Base-by-base conservation (phyloP, 2,329 filamentous ascomycete genomes). In the Parastagonospora avenae region DNA sequence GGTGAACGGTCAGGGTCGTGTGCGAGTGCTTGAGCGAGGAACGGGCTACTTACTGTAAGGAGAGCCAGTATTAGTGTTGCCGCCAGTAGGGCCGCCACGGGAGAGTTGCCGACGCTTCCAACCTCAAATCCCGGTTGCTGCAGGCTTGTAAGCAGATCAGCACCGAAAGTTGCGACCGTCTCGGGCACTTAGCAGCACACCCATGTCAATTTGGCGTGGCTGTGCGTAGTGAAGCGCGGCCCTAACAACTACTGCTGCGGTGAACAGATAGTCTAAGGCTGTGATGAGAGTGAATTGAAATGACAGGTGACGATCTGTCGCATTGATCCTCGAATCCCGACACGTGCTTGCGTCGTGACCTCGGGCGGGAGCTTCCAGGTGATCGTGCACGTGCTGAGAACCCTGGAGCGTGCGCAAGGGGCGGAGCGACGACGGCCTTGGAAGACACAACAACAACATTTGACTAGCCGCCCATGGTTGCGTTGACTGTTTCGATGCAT, bases 1-100 rank as follows among this genome's bases (percentile, higher is more conserved):
- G 51, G 47, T 27, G 48, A 37, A 46, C 15, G 49, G 24, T 33
- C 46, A 37, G 48, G 46, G 33, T 50, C 32, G 42, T 37, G 35
- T 14, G 36, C 37, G 54, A 35, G 41, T 35, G 30, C 44, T 44
- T 39, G 46, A 42, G 43, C 44, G 31, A 29, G 46, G 40, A 15
- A 40, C 28, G 44, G 35, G 16, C 14, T 32, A 40, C 12, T 33
- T 31, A 42, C 27, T 27, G 12, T 12, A n/a, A 12, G 38, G 33
- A 12, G 7, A 48, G 41, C 43, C 33, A 38, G 48, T 46, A 35
- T 47, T 42, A 54, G 48, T 16, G 50, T 50, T 59, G 46, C 52
- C 55, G 57, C 55, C 28, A 46, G 16, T 50, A 48, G 38, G 39
- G 37, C 42, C 41, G 49, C 37, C 45, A 53, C 44, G 28, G 37